Evolutionary conservation across 495 filamentous ascomycete genomes (phyloP).

Genomic region (Neurospora sp.): DNA sequence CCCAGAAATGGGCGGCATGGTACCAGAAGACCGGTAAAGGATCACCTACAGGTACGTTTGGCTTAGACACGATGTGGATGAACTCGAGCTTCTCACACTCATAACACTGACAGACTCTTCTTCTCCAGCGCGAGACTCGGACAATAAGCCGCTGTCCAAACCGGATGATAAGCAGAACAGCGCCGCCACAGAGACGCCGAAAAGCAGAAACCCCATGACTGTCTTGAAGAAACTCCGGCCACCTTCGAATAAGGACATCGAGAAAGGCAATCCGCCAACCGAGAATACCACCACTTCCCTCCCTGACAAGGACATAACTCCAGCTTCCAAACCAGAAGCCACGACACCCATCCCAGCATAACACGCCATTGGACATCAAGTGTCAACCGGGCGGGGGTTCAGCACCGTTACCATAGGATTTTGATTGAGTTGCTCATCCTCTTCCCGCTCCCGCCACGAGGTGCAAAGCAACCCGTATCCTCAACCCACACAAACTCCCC

Average conservation of each 20-base stretch:
- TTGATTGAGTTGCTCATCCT: neutral
- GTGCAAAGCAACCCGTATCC: neutral
- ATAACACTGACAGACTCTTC: neutral
- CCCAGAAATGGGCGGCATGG: neutral
- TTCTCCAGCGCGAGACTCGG: neutral
- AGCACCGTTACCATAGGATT: neutral
- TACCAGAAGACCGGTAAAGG: neutral
- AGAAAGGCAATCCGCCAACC: neutral
- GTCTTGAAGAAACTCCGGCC: neutral
- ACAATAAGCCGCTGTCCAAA: neutral
- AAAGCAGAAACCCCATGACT: neutral
- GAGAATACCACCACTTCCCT: neutral
- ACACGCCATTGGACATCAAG: neutral
- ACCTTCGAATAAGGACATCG: neutral
- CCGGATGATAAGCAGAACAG: neutral
- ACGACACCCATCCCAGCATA: neutral
- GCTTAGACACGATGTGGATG: neutral
- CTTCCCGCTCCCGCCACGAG: neutral
- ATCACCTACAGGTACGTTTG: neutral
- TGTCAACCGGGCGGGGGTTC: neutral
- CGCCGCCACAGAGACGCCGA: neutral
- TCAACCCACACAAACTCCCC: neutral
- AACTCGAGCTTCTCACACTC: neutral
- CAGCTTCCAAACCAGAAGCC: neutral
- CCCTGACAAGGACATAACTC: neutral